These are phyloP conservation scores for Thozetella sp. DNA, from an alignment of 495 filamentous ascomycete species.

Conservation along the genomic window DNA sequence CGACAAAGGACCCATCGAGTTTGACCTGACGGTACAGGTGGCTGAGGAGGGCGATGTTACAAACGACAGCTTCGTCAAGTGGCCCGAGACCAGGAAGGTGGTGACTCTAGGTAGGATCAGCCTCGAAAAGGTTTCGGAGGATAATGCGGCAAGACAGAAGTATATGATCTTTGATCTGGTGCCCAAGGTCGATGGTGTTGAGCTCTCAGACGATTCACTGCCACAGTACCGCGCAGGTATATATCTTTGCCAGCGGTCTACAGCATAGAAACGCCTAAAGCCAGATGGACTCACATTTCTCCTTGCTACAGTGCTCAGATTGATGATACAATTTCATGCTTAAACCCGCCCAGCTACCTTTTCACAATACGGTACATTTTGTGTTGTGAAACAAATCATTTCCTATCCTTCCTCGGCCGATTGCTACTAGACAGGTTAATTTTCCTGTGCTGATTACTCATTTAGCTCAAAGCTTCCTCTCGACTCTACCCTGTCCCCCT, in stretches of 20 bases:
- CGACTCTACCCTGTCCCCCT: slow-evolving; percentile 27
- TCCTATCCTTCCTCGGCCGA: too few relatives aligned
- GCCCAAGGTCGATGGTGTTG: slow-evolving; percentile 51
- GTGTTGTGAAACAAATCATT: too few relatives aligned
- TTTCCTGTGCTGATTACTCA: too few relatives aligned
- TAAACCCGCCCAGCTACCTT: too few relatives aligned
- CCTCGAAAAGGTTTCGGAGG: slow-evolving; percentile 30
- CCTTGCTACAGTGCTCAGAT: too few relatives aligned
- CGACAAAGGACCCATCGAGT: slow-evolving; percentile 30
- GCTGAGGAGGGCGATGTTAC: slow-evolving; percentile 49
- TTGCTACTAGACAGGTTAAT: too few relatives aligned
- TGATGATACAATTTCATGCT: too few relatives aligned
- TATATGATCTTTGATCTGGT: slow-evolving; percentile 56
- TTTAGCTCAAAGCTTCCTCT: too few relatives aligned
- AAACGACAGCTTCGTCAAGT: slow-evolving; percentile 48
- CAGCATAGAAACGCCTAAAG: too few relatives aligned
- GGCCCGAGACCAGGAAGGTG: slow-evolving; percentile 45
- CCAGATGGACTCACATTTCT: too few relatives aligned
- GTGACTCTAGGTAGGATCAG: slow-evolving; percentile 50
- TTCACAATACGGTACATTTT: too few relatives aligned
- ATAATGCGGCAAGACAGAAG: slow-evolving; percentile 45
- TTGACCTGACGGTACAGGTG: slow-evolving; percentile 48
- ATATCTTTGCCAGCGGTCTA: too few relatives aligned
- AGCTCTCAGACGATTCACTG: slow-evolving; percentile 50
- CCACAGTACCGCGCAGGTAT: slow-evolving; percentile 50